These are phyloP conservation scores for Metschnikowia matae DNA, from an alignment of 805 yeast genomes.

Conservation along the genomic window DNA sequence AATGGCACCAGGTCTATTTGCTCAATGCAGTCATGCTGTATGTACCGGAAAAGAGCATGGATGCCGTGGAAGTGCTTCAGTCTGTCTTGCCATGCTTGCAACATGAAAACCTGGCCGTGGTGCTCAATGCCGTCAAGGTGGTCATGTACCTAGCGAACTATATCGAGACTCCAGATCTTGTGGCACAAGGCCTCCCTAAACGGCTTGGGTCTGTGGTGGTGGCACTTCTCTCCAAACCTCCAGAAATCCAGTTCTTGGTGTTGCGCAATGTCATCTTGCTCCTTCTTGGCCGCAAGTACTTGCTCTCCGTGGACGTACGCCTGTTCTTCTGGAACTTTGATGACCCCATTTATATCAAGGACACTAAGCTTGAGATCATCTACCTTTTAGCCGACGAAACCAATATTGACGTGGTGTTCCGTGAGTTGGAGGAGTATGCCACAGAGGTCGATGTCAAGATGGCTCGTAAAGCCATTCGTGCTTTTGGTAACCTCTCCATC, in stretches of 20 bases:
- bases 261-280: constrained; percentile 76
- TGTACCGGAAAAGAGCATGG: constrained; percentile 66
- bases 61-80: constrained; percentile 64
- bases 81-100: constrained; percentile 65
- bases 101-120: constrained; percentile 79
- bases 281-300: constrained; percentile 58
- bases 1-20: constrained; percentile 73
- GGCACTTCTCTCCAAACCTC: constrained; percentile 65
- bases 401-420: constrained; percentile 58
- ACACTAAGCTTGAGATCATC: constrained; percentile 84
- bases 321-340: constrained; percentile 78
- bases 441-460: constrained; percentile 81
- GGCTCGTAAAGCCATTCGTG: constrained; percentile 83
- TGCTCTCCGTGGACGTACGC: constrained; percentile 64
- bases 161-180: constrained; percentile 50
- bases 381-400: constrained; percentile 67
- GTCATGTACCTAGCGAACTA: constrained; percentile 73
- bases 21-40: constrained; percentile 61
- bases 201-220: constrained; percentile 66
- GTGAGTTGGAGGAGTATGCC: constrained; percentile 82
- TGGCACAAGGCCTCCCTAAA: constrained; percentile 51
- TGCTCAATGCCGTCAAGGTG: constrained; percentile 68
- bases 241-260: constrained; percentile 80
- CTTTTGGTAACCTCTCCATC: constrained; percentile 85
- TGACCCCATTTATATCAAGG: constrained; percentile 85